A percentile compares a stretch with the other conserved stretches of the same genome.
Conservation (phyloP, 352 stramenopile species). For the Halophytophthora batemanensis region DNA sequence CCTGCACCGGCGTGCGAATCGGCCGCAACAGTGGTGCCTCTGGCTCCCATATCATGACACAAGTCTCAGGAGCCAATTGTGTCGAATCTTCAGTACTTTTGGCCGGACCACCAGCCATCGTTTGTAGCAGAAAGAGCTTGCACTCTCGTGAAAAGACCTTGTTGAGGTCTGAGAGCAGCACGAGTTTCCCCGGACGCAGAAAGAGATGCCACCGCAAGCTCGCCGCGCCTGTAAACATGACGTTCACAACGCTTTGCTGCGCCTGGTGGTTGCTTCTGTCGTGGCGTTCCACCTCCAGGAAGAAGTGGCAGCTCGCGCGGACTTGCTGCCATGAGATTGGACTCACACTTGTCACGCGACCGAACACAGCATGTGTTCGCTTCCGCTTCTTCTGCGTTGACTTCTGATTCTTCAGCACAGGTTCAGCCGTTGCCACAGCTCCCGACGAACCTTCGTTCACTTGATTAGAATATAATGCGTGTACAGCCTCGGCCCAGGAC, state of each 20-base stretch:
- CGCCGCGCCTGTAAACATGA: conserved; percentile 42
- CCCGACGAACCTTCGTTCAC: neutral
- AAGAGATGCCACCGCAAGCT: conserved; percentile 47
- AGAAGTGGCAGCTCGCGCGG: conserved; percentile 44
- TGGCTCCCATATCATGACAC: conserved; percentile 29
- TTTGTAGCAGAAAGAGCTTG: conserved; percentile 59
- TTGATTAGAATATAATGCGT: neutral
- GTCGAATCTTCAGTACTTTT: neutral
- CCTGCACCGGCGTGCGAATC: conserved; percentile 4
- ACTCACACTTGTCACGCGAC: conserved; percentile 48
- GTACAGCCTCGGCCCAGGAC: conserved; percentile 19
- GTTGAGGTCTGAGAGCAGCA: conserved; percentile 59
- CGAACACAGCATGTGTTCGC: conserved; percentile 40
- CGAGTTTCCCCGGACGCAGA: conserved; percentile 31
- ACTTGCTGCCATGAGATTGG: conserved; percentile 48
- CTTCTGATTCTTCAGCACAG: neutral
- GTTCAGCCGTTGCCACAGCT: neutral
- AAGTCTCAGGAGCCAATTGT: conserved; percentile 7
- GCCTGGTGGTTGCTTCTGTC: neutral
- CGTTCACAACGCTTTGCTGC: conserved; percentile 37
- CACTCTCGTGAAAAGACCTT: conserved; percentile 66
- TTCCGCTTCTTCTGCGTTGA: conserved; percentile 29
- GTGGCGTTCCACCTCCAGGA: conserved; percentile 52
- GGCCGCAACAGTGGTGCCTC: neutral
- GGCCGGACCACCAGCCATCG: conserved; percentile 12